A percentile compares a stretch with the other conserved stretches of the same genome.
Conservation (phyloP, 2,329 filamentous ascomycete genomes). For the Fusarium tanahbumbuense region DNA sequence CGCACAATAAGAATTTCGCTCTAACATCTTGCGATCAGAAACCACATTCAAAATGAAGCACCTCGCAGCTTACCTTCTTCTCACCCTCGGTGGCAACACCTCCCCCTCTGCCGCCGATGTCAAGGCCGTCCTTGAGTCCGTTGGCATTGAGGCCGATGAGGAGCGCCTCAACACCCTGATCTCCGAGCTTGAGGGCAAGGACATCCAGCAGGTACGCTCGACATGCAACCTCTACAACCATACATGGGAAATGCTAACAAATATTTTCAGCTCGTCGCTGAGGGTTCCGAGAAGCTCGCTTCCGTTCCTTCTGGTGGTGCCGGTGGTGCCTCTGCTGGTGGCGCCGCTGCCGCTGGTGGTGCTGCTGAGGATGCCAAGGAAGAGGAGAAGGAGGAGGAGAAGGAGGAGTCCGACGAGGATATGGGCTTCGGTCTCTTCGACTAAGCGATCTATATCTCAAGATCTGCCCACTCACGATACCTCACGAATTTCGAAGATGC, state of each 20-base stretch:
- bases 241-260: conserved; percentile 33
- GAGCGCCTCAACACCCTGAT: conserved; percentile 89
- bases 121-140: conserved; percentile 88
- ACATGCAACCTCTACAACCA: neutral
- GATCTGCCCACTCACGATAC: conserved; percentile 48
- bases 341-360: conserved; percentile 74
- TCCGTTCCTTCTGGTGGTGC: conserved; percentile 94
- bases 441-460: conserved; percentile 61
- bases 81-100: conserved; percentile 91
- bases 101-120: conserved; percentile 87
- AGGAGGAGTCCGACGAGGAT: conserved; percentile 75
- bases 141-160: conserved; percentile 92
- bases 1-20: conserved; percentile 22
- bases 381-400: conserved; percentile 80
- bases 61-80: conserved; percentile 98
- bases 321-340: conserved; percentile 76
- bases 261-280: conserved; percentile 79
- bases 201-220: conserved; percentile 85
- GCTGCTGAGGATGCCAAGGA: conserved; percentile 78
- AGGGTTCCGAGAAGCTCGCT: conserved; percentile 93
- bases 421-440: conserved; percentile 83
- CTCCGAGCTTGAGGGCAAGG: conserved; percentile 90
- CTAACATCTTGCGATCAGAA: conserved; percentile 48
- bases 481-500: conserved; percentile 51
- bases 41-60: conserved; percentile 90